A percentile compares a stretch with the other conserved stretches of the same genome.
phyloP scores from a whole-genome alignment of 495 filamentous ascomycete species.

The Stereocaulon alpinum region DNA sequence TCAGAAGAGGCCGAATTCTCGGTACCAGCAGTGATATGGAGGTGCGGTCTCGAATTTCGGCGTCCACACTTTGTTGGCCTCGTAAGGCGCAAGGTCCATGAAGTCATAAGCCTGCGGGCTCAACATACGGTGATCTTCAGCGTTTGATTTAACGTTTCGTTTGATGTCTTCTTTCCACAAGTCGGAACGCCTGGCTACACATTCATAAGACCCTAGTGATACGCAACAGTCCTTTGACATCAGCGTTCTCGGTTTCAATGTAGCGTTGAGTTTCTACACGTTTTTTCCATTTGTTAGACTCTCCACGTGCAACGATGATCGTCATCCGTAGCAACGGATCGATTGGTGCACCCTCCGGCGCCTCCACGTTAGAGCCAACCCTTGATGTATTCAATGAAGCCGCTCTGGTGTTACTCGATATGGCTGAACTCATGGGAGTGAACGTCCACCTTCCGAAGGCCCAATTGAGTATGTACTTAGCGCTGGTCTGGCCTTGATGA shows the following conservation, averaged over 20 bases:
- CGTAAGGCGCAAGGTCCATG: no score
- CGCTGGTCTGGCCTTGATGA: slow-evolving; percentile 22
- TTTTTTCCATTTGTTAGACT: slow-evolving; percentile 85
- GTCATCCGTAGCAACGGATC: slow-evolving; percentile 61
- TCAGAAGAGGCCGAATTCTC: no score
- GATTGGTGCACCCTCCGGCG: background rate
- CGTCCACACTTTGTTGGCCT: no score
- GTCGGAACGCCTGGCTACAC: no score
- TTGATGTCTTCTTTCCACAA: no score
- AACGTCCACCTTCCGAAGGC: slow-evolving; percentile 94
- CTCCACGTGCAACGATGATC: slow-evolving; percentile 72
- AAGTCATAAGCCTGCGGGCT: no score
- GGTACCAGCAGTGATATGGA: no score
- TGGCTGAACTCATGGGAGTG: slow-evolving; percentile 42
- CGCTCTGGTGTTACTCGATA: slow-evolving; percentile 30
- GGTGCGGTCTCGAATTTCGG: no score
- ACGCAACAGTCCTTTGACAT: slow-evolving; percentile 4
- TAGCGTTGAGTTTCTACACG: slow-evolving; percentile 54
- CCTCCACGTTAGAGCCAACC: slow-evolving; percentile 23
- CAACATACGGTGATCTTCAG: no score
- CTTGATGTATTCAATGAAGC: slow-evolving; percentile 23
- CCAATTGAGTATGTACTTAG: slow-evolving; percentile 85
- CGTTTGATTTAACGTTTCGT: no score
- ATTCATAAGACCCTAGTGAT: slow-evolving; percentile 8
- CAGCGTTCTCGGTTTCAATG: slow-evolving; percentile 37